Conservation (phyloP, 139 green algal genomes). For the Micractinium conductrix region DNA sequence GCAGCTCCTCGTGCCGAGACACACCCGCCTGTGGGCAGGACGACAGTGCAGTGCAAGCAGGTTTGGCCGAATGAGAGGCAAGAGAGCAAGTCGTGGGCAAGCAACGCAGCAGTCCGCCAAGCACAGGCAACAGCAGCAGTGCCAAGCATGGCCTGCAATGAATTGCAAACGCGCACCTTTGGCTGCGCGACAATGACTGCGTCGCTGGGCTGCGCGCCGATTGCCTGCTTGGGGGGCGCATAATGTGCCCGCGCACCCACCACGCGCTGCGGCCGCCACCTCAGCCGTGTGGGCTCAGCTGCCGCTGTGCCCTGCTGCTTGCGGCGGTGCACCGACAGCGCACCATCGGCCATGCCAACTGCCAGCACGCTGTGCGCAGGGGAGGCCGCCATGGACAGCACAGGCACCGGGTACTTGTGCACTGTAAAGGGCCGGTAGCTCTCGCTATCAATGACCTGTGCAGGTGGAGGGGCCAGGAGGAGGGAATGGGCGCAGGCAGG, state of each 20-base stretch:
- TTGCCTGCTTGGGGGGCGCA: neutral
- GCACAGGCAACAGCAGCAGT: constrained; percentile 4
- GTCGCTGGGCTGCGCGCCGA: neutral
- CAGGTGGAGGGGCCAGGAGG: neutral
- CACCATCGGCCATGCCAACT: constrained; percentile 87
- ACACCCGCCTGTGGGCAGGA: constrained; percentile 53
- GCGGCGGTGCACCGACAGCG: constrained; percentile 74
- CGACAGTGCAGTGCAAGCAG: neutral
- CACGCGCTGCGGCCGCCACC: neutral
- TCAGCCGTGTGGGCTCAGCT: neutral
- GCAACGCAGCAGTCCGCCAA: neutral
- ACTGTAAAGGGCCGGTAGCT: constrained; percentile 78
- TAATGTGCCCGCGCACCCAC: neutral
- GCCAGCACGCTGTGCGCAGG: constrained; percentile 77
- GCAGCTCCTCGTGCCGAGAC: constrained; percentile 75
- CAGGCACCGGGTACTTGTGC: constrained; percentile 79
- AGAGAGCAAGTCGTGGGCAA: neutral
- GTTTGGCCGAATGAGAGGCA: neutral
- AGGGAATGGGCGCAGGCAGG: no score
- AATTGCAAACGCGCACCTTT: neutral
- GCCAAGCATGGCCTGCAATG: neutral
- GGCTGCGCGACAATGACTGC: neutral
- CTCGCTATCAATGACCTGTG: constrained; percentile 88
- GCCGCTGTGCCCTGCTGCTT: neutral
- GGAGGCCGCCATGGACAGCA: constrained; percentile 80